Percentiles rank a stretch among this genome's conserved stretches.
Conservation (phyloP, 805 yeast genomes). For the Candida yuanshanica region DNA sequence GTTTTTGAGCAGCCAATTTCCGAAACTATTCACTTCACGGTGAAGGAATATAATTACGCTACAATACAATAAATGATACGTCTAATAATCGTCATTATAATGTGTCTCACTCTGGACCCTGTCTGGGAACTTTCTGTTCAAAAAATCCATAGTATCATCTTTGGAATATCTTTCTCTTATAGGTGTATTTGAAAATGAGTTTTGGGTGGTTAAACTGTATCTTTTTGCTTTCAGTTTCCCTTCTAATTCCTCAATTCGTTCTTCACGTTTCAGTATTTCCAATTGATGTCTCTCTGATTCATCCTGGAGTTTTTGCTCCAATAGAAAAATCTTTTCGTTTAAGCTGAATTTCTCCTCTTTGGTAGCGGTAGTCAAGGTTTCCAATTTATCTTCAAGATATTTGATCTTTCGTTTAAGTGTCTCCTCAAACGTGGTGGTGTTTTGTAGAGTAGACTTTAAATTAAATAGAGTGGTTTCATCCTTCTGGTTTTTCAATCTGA, state of each 20-base stretch:
- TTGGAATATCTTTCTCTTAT: neutral
- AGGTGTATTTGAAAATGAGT: neutral
- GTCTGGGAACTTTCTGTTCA: neutral
- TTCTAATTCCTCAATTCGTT: conserved; percentile 27
- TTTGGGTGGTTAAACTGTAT: neutral
- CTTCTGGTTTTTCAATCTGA: conserved; percentile 6
- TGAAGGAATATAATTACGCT: too few relatives aligned
- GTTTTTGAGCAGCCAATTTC: too few relatives aligned
- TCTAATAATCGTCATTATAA: neutral
- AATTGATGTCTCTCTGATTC: conserved; percentile 16
- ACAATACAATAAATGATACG: neutral
- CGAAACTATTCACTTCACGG: too few relatives aligned
- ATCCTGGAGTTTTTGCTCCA: conserved; percentile 23
- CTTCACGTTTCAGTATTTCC: conserved; percentile 22
- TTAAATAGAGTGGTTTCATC: conserved; percentile 12
- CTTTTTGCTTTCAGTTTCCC: conserved; percentile 4
- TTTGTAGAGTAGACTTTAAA: conserved; percentile 9
- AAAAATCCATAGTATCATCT: neutral
- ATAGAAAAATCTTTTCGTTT: conserved; percentile 20
- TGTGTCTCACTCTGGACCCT: neutral
- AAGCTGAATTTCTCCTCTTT: conserved; percentile 27
- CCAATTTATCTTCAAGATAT: conserved; percentile 24
- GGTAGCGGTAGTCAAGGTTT: conserved; percentile 14
- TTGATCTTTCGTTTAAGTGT: conserved; percentile 16
- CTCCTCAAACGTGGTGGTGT: conserved; percentile 12